These are phyloP conservation scores for Ceratonia siliqua DNA, from an alignment of 306 rosid species.

Conservation along the genomic window DNA sequence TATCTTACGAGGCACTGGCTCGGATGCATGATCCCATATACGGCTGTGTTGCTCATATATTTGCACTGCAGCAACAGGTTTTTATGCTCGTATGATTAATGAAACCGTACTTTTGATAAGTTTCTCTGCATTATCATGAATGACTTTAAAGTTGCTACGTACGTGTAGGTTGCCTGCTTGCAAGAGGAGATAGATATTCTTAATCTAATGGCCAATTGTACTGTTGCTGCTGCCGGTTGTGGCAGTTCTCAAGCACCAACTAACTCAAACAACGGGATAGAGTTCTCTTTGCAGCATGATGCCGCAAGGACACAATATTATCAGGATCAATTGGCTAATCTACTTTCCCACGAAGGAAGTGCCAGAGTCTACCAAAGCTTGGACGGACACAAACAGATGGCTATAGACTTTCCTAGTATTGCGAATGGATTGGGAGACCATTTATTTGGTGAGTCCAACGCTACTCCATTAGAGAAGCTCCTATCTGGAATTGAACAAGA, in stretches of 20 bases:
- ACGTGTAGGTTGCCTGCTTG: constrained; percentile 72
- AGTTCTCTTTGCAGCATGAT: constrained; percentile 46
- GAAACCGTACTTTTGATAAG: background rate
- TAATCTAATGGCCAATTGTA: constrained; percentile 44
- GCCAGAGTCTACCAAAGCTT: constrained; percentile 26
- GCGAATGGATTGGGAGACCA: constrained; percentile 38
- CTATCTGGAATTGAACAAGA: constrained; percentile 36
- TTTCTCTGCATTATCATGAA: background rate
- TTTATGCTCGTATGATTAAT: constrained; percentile 1
- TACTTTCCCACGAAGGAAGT: constrained; percentile 35
- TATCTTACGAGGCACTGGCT: constrained; percentile 81
- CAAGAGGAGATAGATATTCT: constrained; percentile 86
- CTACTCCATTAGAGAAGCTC: constrained; percentile 29
- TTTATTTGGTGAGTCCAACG: constrained; percentile 24
- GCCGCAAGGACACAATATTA: constrained; percentile 36
- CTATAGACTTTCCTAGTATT: constrained; percentile 30
- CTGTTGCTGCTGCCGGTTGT: constrained; percentile 27
- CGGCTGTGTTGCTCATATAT: constrained; percentile 85
- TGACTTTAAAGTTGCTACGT: background rate
- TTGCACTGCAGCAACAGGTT: constrained; percentile 83
- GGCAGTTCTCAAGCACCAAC: constrained; percentile 41
- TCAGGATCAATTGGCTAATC: constrained; percentile 45
- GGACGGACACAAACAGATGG: constrained; percentile 27
- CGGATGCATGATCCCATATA: constrained; percentile 77
- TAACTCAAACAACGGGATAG: constrained; percentile 34